Conservation (phyloP, 2,329 filamentous ascomycete species). For the Hymenoscyphus albidus region DNA sequence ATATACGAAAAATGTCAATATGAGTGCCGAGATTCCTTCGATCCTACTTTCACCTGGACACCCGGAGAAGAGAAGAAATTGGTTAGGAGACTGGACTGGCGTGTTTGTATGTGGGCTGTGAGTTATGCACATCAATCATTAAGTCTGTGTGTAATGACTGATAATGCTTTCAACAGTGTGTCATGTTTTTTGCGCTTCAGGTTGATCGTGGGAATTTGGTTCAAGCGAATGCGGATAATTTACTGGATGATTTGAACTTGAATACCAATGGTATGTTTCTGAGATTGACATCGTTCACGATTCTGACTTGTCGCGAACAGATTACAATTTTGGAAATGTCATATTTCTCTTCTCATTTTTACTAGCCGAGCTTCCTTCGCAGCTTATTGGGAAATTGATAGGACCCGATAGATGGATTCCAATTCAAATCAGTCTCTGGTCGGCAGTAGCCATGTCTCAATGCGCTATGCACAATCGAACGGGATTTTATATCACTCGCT, state of each 20-base stretch:
- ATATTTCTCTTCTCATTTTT: constrained; percentile 41
- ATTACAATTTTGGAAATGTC: constrained; percentile 34
- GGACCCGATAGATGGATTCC: constrained; percentile 50
- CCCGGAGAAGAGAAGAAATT: constrained; percentile 20
- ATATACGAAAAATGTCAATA: constrained; percentile 19
- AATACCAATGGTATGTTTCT: constrained; percentile 32
- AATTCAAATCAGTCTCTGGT: constrained; percentile 49
- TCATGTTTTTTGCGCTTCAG: constrained; percentile 41
- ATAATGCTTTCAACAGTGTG: constrained; percentile 1
- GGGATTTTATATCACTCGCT: constrained; percentile 42
- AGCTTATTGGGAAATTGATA: constrained; percentile 44
- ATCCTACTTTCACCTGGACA: constrained; percentile 20
- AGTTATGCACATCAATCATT: neutral
- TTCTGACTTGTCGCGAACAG: constrained; percentile 32
- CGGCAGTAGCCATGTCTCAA: constrained; percentile 45
- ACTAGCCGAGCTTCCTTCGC: constrained; percentile 45
- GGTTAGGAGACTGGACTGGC: constrained; percentile 16
- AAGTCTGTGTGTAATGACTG: neutral
- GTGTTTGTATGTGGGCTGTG: constrained; percentile 13
- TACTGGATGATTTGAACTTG: constrained; percentile 50
- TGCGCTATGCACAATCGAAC: constrained; percentile 41
- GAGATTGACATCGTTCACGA: constrained; percentile 25
- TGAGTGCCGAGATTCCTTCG: constrained; percentile 19
- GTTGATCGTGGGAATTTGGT: constrained; percentile 60
- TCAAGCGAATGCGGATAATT: constrained; percentile 58